These are phyloP conservation scores for Ilex aquifolium DNA, from an alignment of 257 asterid genomes.

Conservation along the genomic window DNA sequence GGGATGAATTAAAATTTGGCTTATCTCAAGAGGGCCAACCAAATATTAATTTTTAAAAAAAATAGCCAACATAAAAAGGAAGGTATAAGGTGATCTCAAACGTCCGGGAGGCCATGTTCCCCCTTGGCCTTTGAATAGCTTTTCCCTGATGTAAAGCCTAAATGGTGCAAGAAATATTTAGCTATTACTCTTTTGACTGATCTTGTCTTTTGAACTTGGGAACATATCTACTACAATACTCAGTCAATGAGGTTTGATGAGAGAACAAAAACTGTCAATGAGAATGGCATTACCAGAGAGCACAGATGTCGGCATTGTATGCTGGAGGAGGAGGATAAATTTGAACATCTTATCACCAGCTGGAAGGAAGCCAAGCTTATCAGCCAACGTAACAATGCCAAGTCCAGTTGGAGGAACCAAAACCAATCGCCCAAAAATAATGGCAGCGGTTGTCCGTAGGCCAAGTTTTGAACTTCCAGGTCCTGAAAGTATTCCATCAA, in stretches of 20 bases:
- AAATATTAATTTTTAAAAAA: too few relatives aligned
- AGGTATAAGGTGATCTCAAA: too few relatives aligned
- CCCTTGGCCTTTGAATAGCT: too few relatives aligned
- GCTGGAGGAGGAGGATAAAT: slow-evolving; percentile 92
- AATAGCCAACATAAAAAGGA: too few relatives aligned
- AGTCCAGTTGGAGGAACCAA: slow-evolving; percentile 89
- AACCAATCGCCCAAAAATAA: slow-evolving; percentile 67
- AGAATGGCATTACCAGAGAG: slow-evolving; percentile 56
- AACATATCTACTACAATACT: not conserved
- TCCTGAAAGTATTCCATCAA: slow-evolving; percentile 35
- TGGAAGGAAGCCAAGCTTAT: slow-evolving; percentile 84
- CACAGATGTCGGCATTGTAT: slow-evolving; percentile 97
- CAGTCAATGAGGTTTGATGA: not conserved
- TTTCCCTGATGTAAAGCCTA: too few relatives aligned
- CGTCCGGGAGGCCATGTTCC: too few relatives aligned
- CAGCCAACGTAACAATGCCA: slow-evolving; percentile 87
- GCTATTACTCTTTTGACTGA: not conserved
- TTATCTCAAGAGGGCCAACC: too few relatives aligned
- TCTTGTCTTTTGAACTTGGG: not conserved
- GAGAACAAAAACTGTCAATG: not conserved
- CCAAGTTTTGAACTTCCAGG: slow-evolving; percentile 91
- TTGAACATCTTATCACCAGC: slow-evolving; percentile 89
- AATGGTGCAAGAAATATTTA: too few relatives aligned
- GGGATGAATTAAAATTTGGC: too few relatives aligned
- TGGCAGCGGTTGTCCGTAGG: slow-evolving; percentile 75